Evolutionary conservation across 257 asterid species (phyloP).

Genomic region (Solanum paucissectum): DNA sequence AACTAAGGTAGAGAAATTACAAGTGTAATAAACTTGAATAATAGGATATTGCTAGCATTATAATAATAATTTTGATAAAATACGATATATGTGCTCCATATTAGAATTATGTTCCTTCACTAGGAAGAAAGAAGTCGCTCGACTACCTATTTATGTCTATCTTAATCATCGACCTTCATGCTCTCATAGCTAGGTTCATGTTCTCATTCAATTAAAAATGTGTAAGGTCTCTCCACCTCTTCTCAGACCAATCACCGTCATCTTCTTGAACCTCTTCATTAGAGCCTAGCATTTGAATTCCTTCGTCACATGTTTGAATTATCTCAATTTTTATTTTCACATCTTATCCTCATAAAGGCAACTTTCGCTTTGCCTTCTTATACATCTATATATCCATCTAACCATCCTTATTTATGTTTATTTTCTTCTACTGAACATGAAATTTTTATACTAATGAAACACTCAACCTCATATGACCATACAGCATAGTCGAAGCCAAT

Average conservation of each 20-base stretch:
- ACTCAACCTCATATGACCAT: not conserved
- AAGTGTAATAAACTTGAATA: too few relatives aligned
- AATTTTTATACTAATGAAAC: not conserved
- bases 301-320: not conserved
- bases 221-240: not conserved
- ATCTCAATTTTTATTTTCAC: too few relatives aligned
- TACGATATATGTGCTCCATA: not conserved
- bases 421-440: not conserved
- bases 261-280: too few relatives aligned
- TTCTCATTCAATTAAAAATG: not conserved
- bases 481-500: not conserved
- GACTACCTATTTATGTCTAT: too few relatives aligned
- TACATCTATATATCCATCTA: not conserved
- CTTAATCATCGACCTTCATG: not conserved
- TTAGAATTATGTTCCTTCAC: too few relatives aligned
- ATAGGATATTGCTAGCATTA: not conserved
- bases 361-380: not conserved
- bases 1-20: too few relatives aligned
- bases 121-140: not conserved
- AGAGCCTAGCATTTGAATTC: too few relatives aligned
- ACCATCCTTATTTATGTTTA: not conserved
- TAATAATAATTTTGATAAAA: too few relatives aligned
- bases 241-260: too few relatives aligned
- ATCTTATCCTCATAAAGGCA: not conserved
- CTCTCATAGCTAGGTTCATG: not conserved